Base-by-base conservation (phyloP, 305 asterid species). In the Fraxinus greggii region DNA sequence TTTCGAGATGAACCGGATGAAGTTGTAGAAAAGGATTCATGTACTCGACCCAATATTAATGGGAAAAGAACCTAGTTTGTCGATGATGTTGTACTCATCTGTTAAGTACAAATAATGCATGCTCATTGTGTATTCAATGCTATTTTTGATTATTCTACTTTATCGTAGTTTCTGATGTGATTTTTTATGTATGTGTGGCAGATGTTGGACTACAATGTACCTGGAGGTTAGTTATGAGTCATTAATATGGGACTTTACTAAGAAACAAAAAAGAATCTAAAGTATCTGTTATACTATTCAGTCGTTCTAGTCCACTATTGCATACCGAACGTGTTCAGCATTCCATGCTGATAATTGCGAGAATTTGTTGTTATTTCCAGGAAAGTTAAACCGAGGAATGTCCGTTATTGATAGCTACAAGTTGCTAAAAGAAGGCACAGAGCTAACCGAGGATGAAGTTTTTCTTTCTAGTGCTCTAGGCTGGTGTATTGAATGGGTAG, bases 401-500 rank as follows among this genome's bases (percentile, higher is more conserved):
- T 92, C 98, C 19, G 99, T 95, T 35, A 90, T 94, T 80, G 98
- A 95, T 83, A 95, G 99, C 92, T 95, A 91, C 85, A 88, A 84
- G 87, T 81, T 94, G 85, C 93, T 95, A 32, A 90, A 90, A 87
- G 95, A 88, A 83, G 96, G 93, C 77, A 92, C 85, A 86, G 93
- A 92, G 72, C 87, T 92, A 24, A 90, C 94, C 0, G 88, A 90
- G 40, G 93, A 94, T n/a, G 99, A 92, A 72, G 85, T 93, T 33
- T 92, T 94, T 90, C 94, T 87, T 78, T 92, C 97, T 28, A 88
- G 95, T 63, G 91, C 92, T 77, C 93, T 95, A 26, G 99, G 99
- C 75, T 95, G 99, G 99, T 95, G 99, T 76, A 88, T 95, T 83
- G 99, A 95, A 89, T 95, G 99, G 99, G 99, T 95, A 87, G 73